Conservation (phyloP, 208 protist species). For the Crithidia fasciculata region DNA sequence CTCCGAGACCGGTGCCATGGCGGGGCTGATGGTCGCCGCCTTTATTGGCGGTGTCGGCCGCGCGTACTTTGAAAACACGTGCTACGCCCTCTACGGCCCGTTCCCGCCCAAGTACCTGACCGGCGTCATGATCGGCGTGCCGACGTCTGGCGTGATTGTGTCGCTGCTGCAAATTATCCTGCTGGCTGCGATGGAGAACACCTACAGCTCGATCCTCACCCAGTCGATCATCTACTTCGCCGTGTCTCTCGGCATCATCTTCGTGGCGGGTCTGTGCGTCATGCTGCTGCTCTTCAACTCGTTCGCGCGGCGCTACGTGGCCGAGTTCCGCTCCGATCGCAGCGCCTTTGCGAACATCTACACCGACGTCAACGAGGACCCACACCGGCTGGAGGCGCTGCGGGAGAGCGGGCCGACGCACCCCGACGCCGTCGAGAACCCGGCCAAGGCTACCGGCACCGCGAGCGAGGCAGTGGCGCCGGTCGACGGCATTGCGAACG, state of each 20-base stretch:
- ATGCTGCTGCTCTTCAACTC: conserved; percentile 48
- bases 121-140: conserved; percentile 62
- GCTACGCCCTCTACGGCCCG: conserved; percentile 72
- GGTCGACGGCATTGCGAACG: neutral
- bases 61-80: conserved; percentile 72
- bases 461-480: neutral
- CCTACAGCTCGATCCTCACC: conserved; percentile 43
- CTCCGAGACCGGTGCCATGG: conserved; percentile 44
- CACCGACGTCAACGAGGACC: conserved; percentile 19
- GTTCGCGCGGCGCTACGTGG: conserved; percentile 56
- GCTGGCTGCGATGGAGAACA: conserved; percentile 51
- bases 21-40: conserved; percentile 46
- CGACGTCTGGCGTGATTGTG: conserved; percentile 47
- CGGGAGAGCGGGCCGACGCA: neutral
- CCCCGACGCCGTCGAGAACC: neutral
- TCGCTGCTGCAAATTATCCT: conserved; percentile 74
- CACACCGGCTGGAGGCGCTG: neutral
- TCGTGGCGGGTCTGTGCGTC: conserved; percentile 35
- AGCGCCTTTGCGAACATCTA: conserved; percentile 37
- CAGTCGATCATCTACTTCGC: conserved; percentile 74
- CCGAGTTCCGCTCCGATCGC: conserved; percentile 56
- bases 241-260: conserved; percentile 53
- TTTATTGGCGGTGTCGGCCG: conserved; percentile 56
- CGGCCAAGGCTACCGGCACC: neutral
- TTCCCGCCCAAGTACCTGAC: conserved; percentile 60